Evolutionary conservation across 164 flowering plant genomes (phyloP), one percentile per base, ranked within the genome.

Genomic region (Sextonia rubra): DNA sequence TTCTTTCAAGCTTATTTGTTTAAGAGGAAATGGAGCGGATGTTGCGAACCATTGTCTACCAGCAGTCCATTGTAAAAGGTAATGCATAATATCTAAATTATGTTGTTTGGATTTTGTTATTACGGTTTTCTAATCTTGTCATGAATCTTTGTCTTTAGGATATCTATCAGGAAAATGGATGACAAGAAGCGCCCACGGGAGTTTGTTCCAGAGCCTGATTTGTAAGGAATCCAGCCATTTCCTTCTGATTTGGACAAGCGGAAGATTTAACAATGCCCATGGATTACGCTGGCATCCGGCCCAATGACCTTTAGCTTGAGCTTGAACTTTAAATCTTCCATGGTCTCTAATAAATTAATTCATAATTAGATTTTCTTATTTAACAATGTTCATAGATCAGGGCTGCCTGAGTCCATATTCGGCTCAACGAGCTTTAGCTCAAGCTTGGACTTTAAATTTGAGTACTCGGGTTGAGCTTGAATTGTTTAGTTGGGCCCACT

Each of bases 21-120:
- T 0, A n/a, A 87, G 89, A 68, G 98, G 98, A 71, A 95, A 91
- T 77, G 98, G 92, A 26, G 98, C 99, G 17, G 91, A 95, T 75
- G 87, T 95, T 58, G 91, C 98, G 29, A 93, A 93, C 81, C 99
- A 95, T 76, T 95, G 97, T 80, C 91, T 93, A 63, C 99, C 99
- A 9, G 92, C 93, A 37, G 98, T 95, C 70, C 98, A 92, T 65
- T 66, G 86, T 32, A 95, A 88, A 79, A 91, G 98, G 99, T 95
- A 47, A 55, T 3, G 12, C 48, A 27, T 22, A 6, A 48, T 2
- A 3, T 64, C 27, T 0, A 2, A 11, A 8, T 12, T 17, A 8
- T 56, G 2, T 14, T 18, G 15, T 14, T 2, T 56, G 18, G 3
- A 30, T 11, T 26, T 64, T 27, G 14, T 30, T 29, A 2, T 1